Conservation (phyloP, 2,329 filamentous ascomycete genomes). For the Xylaria sp. region DNA sequence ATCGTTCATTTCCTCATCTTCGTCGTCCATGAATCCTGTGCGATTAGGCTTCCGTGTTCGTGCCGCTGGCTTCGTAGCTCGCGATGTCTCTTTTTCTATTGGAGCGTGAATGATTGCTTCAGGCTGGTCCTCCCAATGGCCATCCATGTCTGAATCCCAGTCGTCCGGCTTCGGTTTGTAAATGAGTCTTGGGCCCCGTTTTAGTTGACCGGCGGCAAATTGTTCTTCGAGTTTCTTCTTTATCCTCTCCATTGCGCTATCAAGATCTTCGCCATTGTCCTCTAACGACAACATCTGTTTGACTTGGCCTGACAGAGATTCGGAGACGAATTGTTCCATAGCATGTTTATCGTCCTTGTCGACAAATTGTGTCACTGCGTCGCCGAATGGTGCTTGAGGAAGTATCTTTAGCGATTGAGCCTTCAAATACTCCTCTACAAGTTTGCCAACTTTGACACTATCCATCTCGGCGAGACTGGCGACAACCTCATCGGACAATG, state of each 20-base stretch:
- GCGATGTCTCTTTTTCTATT: constrained; percentile 31
- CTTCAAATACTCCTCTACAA: constrained; percentile 90
- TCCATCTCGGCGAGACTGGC: constrained; percentile 73
- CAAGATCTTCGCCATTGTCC: constrained; percentile 75
- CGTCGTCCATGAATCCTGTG: constrained; percentile 52
- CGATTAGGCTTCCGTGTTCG: constrained; percentile 50
- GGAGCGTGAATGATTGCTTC: constrained; percentile 65
- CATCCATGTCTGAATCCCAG: constrained; percentile 93
- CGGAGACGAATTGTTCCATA: constrained; percentile 82
- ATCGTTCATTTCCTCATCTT: constrained; percentile 59
- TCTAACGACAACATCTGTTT: constrained; percentile 74
- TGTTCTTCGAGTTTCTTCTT: constrained; percentile 75
- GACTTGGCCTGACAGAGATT: constrained; percentile 76
- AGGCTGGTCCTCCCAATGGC: constrained; percentile 83
- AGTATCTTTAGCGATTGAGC: constrained; percentile 92
- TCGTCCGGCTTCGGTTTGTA: constrained; percentile 79
- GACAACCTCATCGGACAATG: constrained; percentile 70
- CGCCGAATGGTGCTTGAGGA: constrained; percentile 90
- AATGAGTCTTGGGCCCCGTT: constrained; percentile 61
- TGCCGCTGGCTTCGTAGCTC: constrained; percentile 43
- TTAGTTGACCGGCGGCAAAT: constrained; percentile 73
- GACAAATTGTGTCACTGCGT: constrained; percentile 92
- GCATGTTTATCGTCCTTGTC: constrained; percentile 95
- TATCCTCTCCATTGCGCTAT: constrained; percentile 77
- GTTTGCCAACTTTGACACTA: constrained; percentile 84